Base-by-base conservation (phyloP, 495 filamentous ascomycete species). In the Sphaerosporella brunnea region DNA sequence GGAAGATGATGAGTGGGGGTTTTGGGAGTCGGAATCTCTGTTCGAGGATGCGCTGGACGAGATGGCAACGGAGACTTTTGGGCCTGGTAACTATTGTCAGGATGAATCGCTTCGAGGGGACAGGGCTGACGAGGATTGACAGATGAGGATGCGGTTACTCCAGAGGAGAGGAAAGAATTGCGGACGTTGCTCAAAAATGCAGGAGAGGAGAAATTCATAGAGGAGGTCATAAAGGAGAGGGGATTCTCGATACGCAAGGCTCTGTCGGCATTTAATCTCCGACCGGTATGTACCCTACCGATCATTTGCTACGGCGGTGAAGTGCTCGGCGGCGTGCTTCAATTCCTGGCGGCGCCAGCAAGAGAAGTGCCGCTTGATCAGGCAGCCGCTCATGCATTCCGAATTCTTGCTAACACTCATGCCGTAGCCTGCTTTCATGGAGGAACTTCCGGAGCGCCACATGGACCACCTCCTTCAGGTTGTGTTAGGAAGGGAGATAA, bases 401-500 rank as follows among this genome's bases (percentile, higher is more conserved):
- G 28, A 32, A 32, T 32, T 32, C n/a, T n/a, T n/a, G n/a, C n/a
- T n/a, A n/a, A n/a, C n/a, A n/a, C n/a, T n/a, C n/a, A n/a, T 24
- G 7, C 21, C 3, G 25, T 20, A 46, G 43, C 43, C 43, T 32
- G 10, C 25, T 18, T 46, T 34, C 16, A 32, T 32, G 15, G 28
- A 18, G 4, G 43, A 19, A 4, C 4, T 18, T 20, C 18, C 32
- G 13, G 45, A 48, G 8, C 15, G 23, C 1, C 10, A 15, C 8
- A 15, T 51, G 10, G 0, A n/a, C 0, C n/a, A 7, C 34, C 63
- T 94, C 38, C 69, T 97, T 15, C 78, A 74, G 35, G 69, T 84
- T 24, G 84, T 78, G 15, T 77, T 97, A 43, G 73, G 73, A 24
- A 74, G 84, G n/a, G 87, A 94, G 61, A 71, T 93, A 50, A 73